Evolutionary conservation across 78 protist genomes (phyloP).

Genomic region (Guillardia theta): DNA sequence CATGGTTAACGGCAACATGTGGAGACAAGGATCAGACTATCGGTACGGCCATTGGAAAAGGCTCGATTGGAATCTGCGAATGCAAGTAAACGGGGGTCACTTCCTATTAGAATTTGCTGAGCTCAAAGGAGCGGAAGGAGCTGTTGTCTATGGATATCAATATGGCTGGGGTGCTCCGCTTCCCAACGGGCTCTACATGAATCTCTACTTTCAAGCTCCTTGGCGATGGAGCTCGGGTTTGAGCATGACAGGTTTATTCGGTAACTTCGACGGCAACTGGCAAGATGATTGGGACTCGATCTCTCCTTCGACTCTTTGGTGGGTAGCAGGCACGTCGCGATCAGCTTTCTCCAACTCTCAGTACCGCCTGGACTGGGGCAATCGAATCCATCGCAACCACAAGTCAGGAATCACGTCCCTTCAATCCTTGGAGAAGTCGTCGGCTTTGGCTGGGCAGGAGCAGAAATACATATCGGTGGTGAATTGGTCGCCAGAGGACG

Average conservation of each 20-base stretch:
- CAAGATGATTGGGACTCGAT: not conserved
- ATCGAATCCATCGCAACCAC: not conserved
- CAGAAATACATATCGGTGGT: too few relatives aligned
- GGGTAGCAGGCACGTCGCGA: not conserved
- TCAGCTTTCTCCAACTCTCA: not conserved
- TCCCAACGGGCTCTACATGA: not conserved
- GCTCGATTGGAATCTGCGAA: not conserved
- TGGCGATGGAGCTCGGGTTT: not conserved
- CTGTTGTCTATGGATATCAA: not conserved
- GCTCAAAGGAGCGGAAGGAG: not conserved
- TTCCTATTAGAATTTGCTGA: not conserved
- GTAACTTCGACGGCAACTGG: not conserved
- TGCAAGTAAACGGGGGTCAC: not conserved
- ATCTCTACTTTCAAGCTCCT: not conserved
- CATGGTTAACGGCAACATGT: not conserved
- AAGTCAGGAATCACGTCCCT: not conserved
- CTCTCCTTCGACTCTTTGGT: not conserved
- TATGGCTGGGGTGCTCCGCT: not conserved
- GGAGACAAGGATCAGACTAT: not conserved
- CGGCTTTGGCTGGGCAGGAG: not conserved
- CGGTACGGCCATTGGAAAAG: not conserved
- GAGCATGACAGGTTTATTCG: slow-evolving; percentile 2
- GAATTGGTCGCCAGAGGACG: not conserved
- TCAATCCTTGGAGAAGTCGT: not conserved
- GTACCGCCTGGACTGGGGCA: not conserved